Evolutionary conservation across 2,329 filamentous ascomycete species (phyloP).

Genomic region (Verruconis gallopava): DNA sequence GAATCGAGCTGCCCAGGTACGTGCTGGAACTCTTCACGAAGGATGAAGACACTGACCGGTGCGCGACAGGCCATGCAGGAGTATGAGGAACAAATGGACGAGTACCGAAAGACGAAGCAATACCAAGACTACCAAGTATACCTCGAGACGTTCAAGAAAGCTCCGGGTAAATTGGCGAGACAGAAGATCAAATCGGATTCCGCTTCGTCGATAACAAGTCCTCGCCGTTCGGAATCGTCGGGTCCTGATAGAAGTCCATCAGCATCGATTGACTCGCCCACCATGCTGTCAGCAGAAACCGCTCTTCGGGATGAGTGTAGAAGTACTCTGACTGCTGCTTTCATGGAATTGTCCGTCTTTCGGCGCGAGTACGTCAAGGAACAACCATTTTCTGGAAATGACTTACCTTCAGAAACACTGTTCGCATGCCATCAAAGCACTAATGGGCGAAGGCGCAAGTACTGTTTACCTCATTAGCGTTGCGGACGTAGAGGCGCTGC

Average conservation of each 20-base stretch:
- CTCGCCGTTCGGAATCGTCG: not conserved
- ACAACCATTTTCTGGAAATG: not conserved
- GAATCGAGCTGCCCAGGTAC: conserved; percentile 4
- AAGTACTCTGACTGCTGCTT: not conserved
- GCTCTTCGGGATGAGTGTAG: not conserved
- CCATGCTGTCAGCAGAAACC: not conserved
- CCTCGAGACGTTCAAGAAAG: conserved; percentile 5
- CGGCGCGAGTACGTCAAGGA: not conserved
- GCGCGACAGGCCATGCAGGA: conserved; percentile 4
- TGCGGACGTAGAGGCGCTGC: conserved; percentile 7
- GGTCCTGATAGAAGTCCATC: not conserved
- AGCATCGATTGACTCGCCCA: not conserved
- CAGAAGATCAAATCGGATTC: conserved; percentile 2
- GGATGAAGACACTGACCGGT: no score
- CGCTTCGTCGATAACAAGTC: not conserved
- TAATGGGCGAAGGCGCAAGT: conserved; percentile 10
- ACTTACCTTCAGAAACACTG: conserved; percentile 1
- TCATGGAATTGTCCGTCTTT: not conserved
- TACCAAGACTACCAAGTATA: conserved; percentile 7
- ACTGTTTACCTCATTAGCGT: conserved; percentile 11
- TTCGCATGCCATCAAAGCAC: conserved; percentile 9
- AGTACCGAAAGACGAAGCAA: not conserved
- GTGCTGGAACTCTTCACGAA: no score
- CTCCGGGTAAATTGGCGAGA: conserved; percentile 3
- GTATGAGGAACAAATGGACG: conserved; percentile 6